Conservation (phyloP, 345 rosid genomes). For the Aegle marmelos region DNA sequence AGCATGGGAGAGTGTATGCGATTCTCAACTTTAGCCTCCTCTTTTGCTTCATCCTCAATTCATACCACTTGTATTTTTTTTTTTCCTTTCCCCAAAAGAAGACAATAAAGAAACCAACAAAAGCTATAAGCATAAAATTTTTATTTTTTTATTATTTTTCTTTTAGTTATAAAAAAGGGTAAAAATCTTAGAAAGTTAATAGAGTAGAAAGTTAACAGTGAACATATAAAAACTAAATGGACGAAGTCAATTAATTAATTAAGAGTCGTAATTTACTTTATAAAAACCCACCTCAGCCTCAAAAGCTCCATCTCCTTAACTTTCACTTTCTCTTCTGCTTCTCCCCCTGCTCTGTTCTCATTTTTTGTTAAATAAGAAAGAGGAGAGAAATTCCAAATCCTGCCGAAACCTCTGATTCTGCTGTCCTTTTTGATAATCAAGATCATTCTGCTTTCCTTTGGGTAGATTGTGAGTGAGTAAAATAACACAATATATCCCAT, state of each 20-base stretch:
- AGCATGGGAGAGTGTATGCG: conserved; percentile 6
- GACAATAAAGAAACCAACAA: neutral
- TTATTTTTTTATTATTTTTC: neutral
- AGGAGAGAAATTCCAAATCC: conserved; percentile 18
- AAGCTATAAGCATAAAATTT: neutral
- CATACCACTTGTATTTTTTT: conserved; percentile 7
- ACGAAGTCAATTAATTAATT: neutral
- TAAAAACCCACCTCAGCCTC: conserved; percentile 30
- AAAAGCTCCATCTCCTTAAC: conserved; percentile 10
- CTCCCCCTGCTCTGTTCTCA: conserved; percentile 32
- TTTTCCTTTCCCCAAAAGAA: neutral
- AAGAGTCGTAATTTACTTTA: conserved; percentile 28
- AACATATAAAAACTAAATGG: neutral
- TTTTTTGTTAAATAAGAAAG: conserved; percentile 13
- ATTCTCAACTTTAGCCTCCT: conserved; percentile 33
- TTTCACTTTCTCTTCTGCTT: conserved; percentile 46
- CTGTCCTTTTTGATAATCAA: no score
- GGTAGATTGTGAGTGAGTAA: conserved; percentile 26
- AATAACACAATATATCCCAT: conserved; percentile 25
- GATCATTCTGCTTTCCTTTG: neutral
- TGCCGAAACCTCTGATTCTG: conserved; percentile 18
- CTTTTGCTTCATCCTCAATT: conserved; percentile 21
- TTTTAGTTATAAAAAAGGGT: neutral
- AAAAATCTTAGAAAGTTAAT: neutral
- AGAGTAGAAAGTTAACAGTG: neutral